phyloP scores from a whole-genome alignment of 2,329 filamentous ascomycete genomes.

The Trichophyton simii region DNA sequence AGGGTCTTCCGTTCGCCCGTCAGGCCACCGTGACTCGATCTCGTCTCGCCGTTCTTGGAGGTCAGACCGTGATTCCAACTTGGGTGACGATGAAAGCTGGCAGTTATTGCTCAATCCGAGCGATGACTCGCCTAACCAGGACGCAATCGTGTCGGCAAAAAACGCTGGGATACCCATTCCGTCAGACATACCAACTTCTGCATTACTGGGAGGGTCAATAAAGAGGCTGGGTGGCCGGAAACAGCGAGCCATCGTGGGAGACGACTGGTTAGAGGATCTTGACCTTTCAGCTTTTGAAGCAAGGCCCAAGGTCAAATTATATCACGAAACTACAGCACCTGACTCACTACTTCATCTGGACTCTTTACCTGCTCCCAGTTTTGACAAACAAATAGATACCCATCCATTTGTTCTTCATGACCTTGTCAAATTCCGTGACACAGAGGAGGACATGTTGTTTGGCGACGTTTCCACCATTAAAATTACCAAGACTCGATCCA shows the following conservation, averaged over 20 bases:
- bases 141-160: constrained; percentile 78
- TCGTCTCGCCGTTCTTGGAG: constrained; percentile 72
- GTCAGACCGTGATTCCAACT: constrained; percentile 65
- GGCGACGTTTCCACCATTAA: constrained; percentile 56
- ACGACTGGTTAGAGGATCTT: constrained; percentile 72
- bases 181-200: constrained; percentile 72
- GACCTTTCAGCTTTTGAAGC: constrained; percentile 50
- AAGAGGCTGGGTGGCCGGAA: constrained; percentile 71
- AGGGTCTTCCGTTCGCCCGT: constrained; percentile 31
- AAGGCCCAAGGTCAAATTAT: constrained; percentile 51
- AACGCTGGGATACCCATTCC: constrained; percentile 87
- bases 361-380: constrained; percentile 19
- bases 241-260: constrained; percentile 58
- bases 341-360: constrained; percentile 57
- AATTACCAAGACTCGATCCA: constrained; percentile 45
- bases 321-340: constrained; percentile 50
- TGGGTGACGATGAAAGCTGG: constrained; percentile 68
- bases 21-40: constrained; percentile 55
- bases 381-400: neutral
- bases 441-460: constrained; percentile 49
- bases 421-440: constrained; percentile 53
- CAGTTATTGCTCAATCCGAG: constrained; percentile 74
- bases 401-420: constrained; percentile 25
- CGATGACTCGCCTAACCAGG: constrained; percentile 69
- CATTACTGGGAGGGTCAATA: constrained; percentile 82